A percentile compares a stretch with the other conserved stretches of the same genome.
These are phyloP conservation scores for Prunus fruticosa DNA, from an alignment of 306 rosid genomes.

Conservation along the genomic window DNA sequence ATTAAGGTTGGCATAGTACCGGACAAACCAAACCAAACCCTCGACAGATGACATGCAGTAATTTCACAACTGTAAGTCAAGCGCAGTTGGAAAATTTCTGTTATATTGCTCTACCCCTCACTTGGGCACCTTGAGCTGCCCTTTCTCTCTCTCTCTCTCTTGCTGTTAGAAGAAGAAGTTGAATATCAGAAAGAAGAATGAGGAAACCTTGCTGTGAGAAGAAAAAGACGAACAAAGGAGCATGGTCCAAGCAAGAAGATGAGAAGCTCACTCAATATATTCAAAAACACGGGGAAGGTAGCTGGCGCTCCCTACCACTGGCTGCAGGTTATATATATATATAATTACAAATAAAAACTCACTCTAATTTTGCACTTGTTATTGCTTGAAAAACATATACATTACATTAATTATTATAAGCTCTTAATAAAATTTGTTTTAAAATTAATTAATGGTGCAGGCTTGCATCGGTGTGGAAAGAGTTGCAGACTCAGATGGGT, in stretches of 20 bases:
- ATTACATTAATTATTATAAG: neutral
- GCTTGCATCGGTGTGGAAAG: constrained; percentile 71
- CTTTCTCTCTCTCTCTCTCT: neutral
- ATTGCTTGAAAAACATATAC: neutral
- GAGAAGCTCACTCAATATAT: constrained; percentile 63
- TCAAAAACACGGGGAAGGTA: constrained; percentile 63
- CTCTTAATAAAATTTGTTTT: neutral
- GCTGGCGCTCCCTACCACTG: constrained; percentile 75
- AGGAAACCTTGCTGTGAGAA: constrained; percentile 79
- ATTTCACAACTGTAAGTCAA: constrained; percentile 16
- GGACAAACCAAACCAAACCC: constrained; percentile 7
- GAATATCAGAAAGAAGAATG: neutral
- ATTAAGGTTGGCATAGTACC: neutral
- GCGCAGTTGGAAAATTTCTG: neutral
- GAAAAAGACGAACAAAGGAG: constrained; percentile 71
- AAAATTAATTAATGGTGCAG: constrained; percentile 22
- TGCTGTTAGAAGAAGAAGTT: neutral
- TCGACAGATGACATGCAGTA: neutral
- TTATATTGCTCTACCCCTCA: neutral
- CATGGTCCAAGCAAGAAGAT: constrained; percentile 80
- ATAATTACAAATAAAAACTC: no score
- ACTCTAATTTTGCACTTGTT: neutral
- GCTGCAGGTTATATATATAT: constrained; percentile 48
- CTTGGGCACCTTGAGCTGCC: neutral
- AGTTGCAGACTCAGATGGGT: constrained; percentile 80